Evolutionary conservation across 768 basidiomycete genomes (phyloP), one percentile per base, ranked within the genome.

Genomic region (Hydnomerulius pinastri): DNA sequence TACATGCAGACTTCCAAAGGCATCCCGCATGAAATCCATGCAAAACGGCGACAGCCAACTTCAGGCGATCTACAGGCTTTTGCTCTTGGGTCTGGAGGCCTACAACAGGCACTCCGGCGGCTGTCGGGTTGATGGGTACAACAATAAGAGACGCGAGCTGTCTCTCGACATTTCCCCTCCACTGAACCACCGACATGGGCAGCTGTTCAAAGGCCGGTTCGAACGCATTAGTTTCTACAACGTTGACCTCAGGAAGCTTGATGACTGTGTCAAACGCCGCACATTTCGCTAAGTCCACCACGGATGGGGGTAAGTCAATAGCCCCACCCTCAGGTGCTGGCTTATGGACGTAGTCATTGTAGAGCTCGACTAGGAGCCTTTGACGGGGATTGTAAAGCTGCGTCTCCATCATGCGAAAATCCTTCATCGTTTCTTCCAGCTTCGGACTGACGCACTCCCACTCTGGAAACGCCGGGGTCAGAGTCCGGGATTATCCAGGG

Each of bases 41-140:
- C n/a, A 49, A 49, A 3, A 49, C 48, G 2, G 48, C 23, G 20
- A 39, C 23, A 30, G 48, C 39, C 5, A 49, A 18, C 17, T 13
- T 25, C 7, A 49, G 40, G 18, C 39, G 48, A 6, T 40, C 40
- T 5, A 23, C 21, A 18, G 24, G 18, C 20, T 4, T 24, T 11
- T 4, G n/a, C 15, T 42, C 6, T 8, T 3, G 8, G 25, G 6
- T 9, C 6, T 4, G 4, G 21, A 13, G 6, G 15, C 17, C 2
- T n/a, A 18, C 20, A 6, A 6, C 23, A 7, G 36, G 2, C 17
- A 35, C n/a, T 11, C 23, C 18, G 30, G 6, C 3, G 12, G 13
- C 21, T 17, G 40, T 18, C 11, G n/a, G 36, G 2, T 39, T 24
- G 2, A 2, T 4, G 17, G 18, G 30, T 23, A 45, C 13, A 11